Percentiles rank a stretch among this genome's conserved stretches.
Conservation (phyloP, 306 rosid genomes). For the Mimosa pudica region DNA sequence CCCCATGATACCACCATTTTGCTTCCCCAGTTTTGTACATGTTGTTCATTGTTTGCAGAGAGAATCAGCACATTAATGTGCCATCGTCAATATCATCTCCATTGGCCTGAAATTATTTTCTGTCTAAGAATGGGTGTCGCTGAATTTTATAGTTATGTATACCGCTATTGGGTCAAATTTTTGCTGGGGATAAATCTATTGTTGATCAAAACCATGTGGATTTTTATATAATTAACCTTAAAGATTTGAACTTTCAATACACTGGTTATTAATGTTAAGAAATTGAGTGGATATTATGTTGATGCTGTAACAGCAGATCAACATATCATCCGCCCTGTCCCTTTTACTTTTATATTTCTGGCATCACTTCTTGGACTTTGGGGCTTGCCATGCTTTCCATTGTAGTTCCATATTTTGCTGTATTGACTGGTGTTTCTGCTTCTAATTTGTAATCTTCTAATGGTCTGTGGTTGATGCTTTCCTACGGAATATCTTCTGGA, state of each 20-base stretch:
- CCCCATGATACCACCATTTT: background rate
- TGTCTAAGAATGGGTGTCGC: background rate
- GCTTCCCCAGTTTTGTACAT: background rate
- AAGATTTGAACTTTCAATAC: background rate
- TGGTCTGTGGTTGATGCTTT: background rate
- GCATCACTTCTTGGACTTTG: background rate
- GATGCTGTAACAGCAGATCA: constrained; percentile 4
- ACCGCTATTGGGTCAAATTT: background rate
- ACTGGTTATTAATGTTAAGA: background rate
- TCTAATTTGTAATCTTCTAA: constrained; percentile 5
- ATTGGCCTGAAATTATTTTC: constrained; percentile 3
- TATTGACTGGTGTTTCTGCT: background rate
- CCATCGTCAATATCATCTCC: background rate
- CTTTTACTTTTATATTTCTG: background rate
- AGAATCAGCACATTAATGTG: background rate
- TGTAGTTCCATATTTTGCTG: constrained; percentile 5
- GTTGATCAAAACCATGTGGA: background rate
- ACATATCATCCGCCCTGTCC: background rate
- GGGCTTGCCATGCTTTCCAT: background rate
- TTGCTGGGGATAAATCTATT: background rate
- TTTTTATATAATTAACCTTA: background rate
- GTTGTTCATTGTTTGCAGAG: background rate
- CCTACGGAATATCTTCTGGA: background rate
- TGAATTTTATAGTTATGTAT: background rate
- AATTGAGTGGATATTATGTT: background rate